A percentile compares a stretch with the other conserved stretches of the same genome.
Conservation (phyloP, 1,284 basidiomycete species). For the Ceratobasidium sp. region DNA sequence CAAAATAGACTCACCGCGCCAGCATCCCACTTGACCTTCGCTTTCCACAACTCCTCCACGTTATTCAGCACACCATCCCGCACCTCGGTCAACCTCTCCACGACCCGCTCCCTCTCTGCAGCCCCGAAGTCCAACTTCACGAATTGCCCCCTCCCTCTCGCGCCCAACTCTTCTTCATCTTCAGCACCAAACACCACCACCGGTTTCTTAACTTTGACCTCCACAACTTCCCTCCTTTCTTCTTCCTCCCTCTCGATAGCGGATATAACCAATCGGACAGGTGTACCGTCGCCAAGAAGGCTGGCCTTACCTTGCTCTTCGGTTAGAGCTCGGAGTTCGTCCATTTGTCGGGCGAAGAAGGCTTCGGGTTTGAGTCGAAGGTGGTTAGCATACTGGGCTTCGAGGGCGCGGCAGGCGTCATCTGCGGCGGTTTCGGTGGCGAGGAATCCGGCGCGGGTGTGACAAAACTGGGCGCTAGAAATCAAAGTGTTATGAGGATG, state of each 20-base stretch:
- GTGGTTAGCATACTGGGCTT: constrained; percentile 85
- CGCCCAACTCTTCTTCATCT: constrained; percentile 76
- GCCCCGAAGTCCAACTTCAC: constrained; percentile 89
- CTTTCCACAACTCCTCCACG: constrained; percentile 78
- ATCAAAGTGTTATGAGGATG: too few relatives aligned
- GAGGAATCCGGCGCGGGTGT: constrained; percentile 70
- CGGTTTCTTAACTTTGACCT: constrained; percentile 54
- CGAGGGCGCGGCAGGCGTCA: constrained; percentile 79
- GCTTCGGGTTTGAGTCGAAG: constrained; percentile 86
- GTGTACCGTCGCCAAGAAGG: constrained; percentile 88
- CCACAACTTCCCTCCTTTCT: constrained; percentile 38
- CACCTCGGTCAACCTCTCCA: constrained; percentile 78
- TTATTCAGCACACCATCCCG: constrained; percentile 74
- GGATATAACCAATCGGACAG: constrained; percentile 82
- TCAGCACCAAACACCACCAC: constrained; percentile 77
- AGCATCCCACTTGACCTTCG: constrained; percentile 86
- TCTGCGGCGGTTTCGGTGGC: constrained; percentile 83
- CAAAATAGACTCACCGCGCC: constrained; percentile 69
- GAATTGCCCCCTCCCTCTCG: constrained; percentile 77
- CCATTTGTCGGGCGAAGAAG: constrained; percentile 89
- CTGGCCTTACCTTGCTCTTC: constrained; percentile 88
- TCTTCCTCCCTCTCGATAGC: constrained; percentile 41
- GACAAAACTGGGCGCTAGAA: constrained; percentile 75
- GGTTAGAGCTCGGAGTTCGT: constrained; percentile 86
- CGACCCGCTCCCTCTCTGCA: constrained; percentile 70